These are phyloP conservation scores for Ceratocystiopsis minuta DNA, from an alignment of 2,329 filamentous ascomycete genomes.

Conservation along the genomic window DNA sequence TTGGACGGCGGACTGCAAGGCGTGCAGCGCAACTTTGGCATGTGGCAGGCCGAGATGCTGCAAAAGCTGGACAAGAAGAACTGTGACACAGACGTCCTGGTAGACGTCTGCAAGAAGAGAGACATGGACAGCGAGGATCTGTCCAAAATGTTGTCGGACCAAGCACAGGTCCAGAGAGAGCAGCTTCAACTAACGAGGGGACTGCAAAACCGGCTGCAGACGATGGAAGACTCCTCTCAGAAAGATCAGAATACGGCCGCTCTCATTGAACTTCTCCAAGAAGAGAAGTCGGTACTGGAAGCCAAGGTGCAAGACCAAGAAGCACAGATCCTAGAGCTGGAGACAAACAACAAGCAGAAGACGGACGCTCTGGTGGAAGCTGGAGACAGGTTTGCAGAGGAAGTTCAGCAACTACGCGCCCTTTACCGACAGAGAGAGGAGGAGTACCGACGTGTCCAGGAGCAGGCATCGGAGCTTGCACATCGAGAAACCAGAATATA, in stretches of 20 bases:
- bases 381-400: not conserved
- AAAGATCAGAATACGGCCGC: constrained; percentile 1
- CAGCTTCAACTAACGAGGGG: not conserved
- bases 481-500: constrained; percentile 1
- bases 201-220: not conserved
- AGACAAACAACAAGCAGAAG: constrained; percentile 3
- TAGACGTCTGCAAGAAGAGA: constrained; percentile 1
- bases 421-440: constrained; percentile 3
- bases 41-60: not conserved
- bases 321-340: constrained; percentile 1
- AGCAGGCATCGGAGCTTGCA: constrained; percentile 1
- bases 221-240: not conserved
- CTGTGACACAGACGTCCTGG: not conserved
- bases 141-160: not conserved
- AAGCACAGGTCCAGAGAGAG: not conserved
- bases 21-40: not conserved
- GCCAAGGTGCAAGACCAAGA: constrained; percentile 3
- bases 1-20: not conserved
- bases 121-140: constrained; percentile 1
- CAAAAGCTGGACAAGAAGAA: not conserved
- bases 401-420: constrained; percentile 2
- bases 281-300: not conserved
- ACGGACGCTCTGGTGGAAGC: not conserved
- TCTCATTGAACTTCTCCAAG: not conserved
- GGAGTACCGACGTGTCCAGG: constrained; percentile 3